phyloP scores from a whole-genome alignment of 176 grass and related monocot genomes.

The Neostapfia colusana region DNA sequence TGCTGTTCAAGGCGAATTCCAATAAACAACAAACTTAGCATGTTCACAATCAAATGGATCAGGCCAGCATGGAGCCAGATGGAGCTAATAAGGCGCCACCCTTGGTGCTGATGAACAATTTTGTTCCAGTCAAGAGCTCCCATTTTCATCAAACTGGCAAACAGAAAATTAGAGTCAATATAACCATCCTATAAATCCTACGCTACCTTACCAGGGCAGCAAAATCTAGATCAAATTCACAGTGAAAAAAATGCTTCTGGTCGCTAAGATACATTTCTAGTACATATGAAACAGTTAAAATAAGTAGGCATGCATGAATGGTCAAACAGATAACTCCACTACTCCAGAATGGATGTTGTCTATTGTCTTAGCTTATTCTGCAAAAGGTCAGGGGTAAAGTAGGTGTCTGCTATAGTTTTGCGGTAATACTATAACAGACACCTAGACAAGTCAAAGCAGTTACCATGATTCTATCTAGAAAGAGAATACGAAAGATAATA shows the following conservation, averaged over 20 bases:
- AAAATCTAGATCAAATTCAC: background rate
- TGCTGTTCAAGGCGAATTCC: conserved; percentile 96
- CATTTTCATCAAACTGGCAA: conserved; percentile 74
- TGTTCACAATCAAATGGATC: conserved; percentile 92
- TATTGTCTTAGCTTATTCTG: conserved; percentile 28
- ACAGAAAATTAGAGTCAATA: background rate
- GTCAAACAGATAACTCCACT: conserved; percentile 24
- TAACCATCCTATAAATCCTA: background rate
- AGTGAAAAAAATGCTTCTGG: conserved; percentile 1
- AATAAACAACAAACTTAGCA: conserved; percentile 91
- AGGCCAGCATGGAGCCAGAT: conserved; percentile 89
- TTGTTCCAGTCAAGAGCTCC: conserved; percentile 92
- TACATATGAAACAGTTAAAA: conserved; percentile 12
- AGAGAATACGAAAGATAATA: conserved; percentile 15
- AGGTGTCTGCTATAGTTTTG: too few species aligned
- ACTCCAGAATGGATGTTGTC: background rate
- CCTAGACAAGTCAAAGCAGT: conserved; percentile 24
- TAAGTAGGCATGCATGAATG: background rate
- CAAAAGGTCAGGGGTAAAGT: background rate
- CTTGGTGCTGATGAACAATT: conserved; percentile 77
- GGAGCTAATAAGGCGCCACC: conserved; percentile 81
- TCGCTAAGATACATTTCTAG: background rate
- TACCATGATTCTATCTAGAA: conserved; percentile 1
- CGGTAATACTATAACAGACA: background rate
- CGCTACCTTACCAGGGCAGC: background rate